Evolutionary conservation across 371 early-diverging fungal species (phyloP), one percentile per base, ranked within the genome.

Genomic region (Nematocida sp.): DNA sequence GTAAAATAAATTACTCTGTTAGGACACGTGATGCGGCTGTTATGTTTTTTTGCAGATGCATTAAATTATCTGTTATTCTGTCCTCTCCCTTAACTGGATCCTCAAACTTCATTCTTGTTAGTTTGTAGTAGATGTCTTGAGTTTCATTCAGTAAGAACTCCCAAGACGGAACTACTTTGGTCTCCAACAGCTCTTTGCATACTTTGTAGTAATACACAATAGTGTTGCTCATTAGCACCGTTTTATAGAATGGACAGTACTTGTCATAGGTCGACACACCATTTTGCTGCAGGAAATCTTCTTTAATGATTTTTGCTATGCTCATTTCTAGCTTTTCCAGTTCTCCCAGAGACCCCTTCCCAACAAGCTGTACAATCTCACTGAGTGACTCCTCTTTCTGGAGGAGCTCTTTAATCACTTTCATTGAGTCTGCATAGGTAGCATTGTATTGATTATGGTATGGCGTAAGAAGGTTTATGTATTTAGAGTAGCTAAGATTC

Each of bases 271-370:
- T 89, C 69, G 97, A 97, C 90, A 96, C 98, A 54, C 99, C 98
- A 89, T 99, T 98, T 88, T 99, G 99, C 89, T 99, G 98, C 89
- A 98, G 90, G 89, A 97, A 98, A 88, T 99, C 99, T 86, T 98
- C 99, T 91, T 97, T 98, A 86, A 99, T 94, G 82, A 99, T 89
- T 85, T 93, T 93, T 70, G 98, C 94, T 60, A 97, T 90, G 83
- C 97, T 97, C 71, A 98, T 90, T 18, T 95, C 95, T 86, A 99
- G 94, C 91, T 98, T 97, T 89, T 99, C 99, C 20, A 92, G 89
- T 86, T 99, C 98, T 23, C 94, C 95, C 82, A 98, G 90, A 60
- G 95, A 94, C 91, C 92, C 91, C 89, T 95, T 98, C 83, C 99
- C 99, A 66, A 99, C 98, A 66, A 99, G 90, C 89, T 99, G 98